These are phyloP conservation scores for Kernera saxatilis DNA, from an alignment of 345 rosid species.

Conservation along the genomic window DNA sequence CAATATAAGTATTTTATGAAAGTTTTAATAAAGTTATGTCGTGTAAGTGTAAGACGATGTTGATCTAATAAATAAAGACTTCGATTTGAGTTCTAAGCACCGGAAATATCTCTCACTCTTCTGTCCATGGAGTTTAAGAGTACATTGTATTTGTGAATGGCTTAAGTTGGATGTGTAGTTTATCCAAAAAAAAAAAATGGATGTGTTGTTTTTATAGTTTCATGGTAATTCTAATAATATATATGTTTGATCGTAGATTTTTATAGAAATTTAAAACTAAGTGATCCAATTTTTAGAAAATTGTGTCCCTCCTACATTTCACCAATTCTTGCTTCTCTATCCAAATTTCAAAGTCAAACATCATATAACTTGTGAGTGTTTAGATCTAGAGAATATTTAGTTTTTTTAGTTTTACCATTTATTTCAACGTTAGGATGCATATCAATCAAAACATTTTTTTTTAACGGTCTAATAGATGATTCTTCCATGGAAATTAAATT, in stretches of 20 bases:
- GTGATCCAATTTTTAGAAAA: too few relatives aligned
- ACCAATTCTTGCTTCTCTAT: background rate
- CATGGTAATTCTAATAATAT: background rate
- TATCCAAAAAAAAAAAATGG: too few relatives aligned
- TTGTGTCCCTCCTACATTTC: background rate
- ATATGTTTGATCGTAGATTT: background rate
- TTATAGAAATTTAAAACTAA: too few relatives aligned
- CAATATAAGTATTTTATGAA: background rate
- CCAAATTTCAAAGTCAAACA: background rate
- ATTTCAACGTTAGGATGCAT: background rate
- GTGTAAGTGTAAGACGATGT: background rate
- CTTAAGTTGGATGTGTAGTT: background rate
- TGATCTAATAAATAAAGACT: background rate
- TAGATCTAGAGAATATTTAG: too few relatives aligned
- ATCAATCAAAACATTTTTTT: background rate
- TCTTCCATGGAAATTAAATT: background rate
- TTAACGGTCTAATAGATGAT: background rate
- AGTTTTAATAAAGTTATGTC: background rate
- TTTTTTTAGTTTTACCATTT: background rate
- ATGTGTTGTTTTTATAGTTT: background rate
- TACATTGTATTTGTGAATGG: background rate
- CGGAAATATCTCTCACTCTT: background rate
- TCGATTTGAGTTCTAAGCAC: background rate
- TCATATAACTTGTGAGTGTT: background rate
- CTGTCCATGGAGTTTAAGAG: background rate